Evolutionary conservation across 768 basidiomycete species (phyloP), one percentile per base, ranked within the genome.

Genomic region (Trametopsis cervina): DNA sequence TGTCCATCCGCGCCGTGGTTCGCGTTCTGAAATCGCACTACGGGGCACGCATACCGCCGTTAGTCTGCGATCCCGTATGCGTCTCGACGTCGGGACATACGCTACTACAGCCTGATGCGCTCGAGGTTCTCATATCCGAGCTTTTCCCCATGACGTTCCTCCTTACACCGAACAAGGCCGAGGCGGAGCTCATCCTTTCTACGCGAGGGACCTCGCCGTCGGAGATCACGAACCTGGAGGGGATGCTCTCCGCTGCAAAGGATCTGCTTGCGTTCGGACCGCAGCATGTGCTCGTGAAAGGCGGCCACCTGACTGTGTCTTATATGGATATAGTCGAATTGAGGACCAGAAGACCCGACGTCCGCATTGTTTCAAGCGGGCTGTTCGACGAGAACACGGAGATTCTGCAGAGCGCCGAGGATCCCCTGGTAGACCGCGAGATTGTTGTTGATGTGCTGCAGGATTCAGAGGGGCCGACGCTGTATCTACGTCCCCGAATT

Each of bases 1-100:
- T 66, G 0, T 79, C 72, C 39, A 77, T 78, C 20, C 65, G 60
- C 10, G 69, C 74, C 0, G 72, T 90, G 3, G 74, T 77, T 2
- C 51, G 63, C 1, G 67, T 76, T 10, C 71, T 93, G 37, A 72
- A 63, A 37, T 37, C 54, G 0, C 67, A 72, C 52, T 78, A 73
- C 57, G 44, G 46, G 21, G 36, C 23, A 20, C 9, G 29, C 15
- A 53, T 65, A 23, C 74, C 81, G 0, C 77, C 80, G 0, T 66
- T 93, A 17, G 77, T 95, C 22, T 80, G 89, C 51, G 93, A 97
- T 60, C 92, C 93, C 0, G 92, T 97, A 9, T 91, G 83, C 58
- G 87, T 95, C 1, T 90, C 89, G 2, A 95, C 93, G 0, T 90
- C 89, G 0, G 91, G 91, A 2, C 88, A 93, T 59, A 78, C 73